Evolutionary conservation across 345 rosid genomes (phyloP).

Genomic region (Streptanthus diversifolius): DNA sequence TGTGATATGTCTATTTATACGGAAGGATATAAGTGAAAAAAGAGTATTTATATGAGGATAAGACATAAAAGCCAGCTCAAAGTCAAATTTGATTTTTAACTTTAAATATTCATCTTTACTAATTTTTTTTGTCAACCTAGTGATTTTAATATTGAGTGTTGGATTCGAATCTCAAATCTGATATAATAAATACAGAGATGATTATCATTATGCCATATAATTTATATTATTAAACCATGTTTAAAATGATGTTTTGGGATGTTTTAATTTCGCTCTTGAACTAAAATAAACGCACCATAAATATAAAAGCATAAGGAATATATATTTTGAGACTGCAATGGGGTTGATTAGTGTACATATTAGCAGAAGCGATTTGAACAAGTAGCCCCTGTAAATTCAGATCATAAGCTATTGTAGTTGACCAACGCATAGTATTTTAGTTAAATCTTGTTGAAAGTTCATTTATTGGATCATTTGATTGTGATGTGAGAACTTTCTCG

Average conservation of each 20-base stretch:
- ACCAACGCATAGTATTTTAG: not conserved
- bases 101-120: not conserved
- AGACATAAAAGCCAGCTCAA: not conserved
- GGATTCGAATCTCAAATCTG: too few relatives aligned
- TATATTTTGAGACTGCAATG: not conserved
- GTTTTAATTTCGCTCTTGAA: not conserved
- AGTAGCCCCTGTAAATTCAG: slow-evolving; percentile 2
- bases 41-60: not conserved
- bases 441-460: not conserved
- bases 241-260: not conserved
- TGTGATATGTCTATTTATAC: not conserved
- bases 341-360: not conserved
- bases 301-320: not conserved
- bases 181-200: too few relatives aligned
- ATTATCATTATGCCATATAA: too few relatives aligned
- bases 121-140: too few relatives aligned
- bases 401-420: not conserved
- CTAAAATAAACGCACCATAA: not conserved
- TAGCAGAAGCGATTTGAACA: not conserved
- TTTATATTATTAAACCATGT: too few relatives aligned
- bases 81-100: not conserved
- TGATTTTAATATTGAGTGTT: too few relatives aligned
- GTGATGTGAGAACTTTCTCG: not conserved
- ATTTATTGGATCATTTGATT: not conserved
- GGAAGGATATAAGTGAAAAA: not conserved